Percentiles rank a stretch among this genome's conserved stretches.
Conservation (phyloP, 169 alveolate species). For the Eimeria falciformis region DNA sequence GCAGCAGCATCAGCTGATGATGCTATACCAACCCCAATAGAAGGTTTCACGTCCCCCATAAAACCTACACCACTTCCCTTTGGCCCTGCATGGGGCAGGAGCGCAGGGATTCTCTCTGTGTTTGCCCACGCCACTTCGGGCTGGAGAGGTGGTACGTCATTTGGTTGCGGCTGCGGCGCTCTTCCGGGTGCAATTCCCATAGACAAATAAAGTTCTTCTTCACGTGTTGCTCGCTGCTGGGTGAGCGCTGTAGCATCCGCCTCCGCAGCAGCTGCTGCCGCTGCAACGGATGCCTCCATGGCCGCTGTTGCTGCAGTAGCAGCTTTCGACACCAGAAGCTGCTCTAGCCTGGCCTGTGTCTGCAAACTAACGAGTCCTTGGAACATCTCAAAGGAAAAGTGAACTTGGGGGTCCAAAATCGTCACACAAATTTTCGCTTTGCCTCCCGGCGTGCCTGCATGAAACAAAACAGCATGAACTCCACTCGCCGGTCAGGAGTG, state of each 20-base stretch:
- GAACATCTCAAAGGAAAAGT: conserved; percentile 74
- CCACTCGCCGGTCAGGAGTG: too few relatives aligned
- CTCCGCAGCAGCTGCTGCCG: conserved; percentile 58
- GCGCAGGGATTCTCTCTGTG: neutral
- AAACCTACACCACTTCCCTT: neutral
- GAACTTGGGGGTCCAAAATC: conserved; percentile 73
- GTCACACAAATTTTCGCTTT: conserved; percentile 55
- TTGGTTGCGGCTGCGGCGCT: neutral
- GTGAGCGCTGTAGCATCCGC: conserved; percentile 12
- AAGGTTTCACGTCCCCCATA: neutral
- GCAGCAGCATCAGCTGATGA: conserved; percentile 26
- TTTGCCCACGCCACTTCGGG: neutral
- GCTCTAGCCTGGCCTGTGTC: conserved; percentile 66
- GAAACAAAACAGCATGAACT: neutral
- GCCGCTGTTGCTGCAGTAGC: conserved; percentile 49
- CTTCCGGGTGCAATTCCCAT: neutral
- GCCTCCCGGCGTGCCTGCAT: conserved; percentile 35
- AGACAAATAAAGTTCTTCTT: neutral
- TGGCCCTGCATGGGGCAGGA: neutral
- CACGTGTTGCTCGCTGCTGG: conserved; percentile 46
- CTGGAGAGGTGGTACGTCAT: neutral
- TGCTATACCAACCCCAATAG: neutral
- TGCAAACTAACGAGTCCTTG: conserved; percentile 73
- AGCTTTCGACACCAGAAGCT: conserved; percentile 31
- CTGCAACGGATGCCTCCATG: conserved; percentile 48